Percentiles rank a stretch among this genome's conserved stretches.
phyloP scores from a whole-genome alignment of 148 eudicot genomes.

The Persicaria maculosa region DNA sequence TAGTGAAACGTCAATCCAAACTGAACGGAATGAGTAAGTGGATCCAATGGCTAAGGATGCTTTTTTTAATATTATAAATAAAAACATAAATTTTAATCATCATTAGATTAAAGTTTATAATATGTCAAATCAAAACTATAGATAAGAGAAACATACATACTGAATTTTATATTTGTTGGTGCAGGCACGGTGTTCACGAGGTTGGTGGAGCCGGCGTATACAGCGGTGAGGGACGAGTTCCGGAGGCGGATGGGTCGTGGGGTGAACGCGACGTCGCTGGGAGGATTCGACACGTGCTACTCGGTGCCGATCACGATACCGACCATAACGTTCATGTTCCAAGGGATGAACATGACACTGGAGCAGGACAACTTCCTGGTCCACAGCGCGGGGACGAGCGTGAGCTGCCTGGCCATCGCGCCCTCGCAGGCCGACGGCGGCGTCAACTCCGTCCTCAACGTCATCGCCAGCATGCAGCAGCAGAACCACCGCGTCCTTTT shows the following conservation, averaged over 20 bases:
- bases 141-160: not conserved
- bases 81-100: not conserved
- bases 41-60: no score
- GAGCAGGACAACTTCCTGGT: slow-evolving; percentile 70
- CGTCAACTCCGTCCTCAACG: slow-evolving; percentile 54
- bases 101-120: no score
- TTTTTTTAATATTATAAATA: not conserved
- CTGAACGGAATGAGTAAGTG: no score
- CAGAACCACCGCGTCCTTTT: slow-evolving; percentile 70
- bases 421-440: slow-evolving; percentile 27
- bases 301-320: slow-evolving; percentile 45
- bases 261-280: slow-evolving; percentile 41
- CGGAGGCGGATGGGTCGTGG: slow-evolving; percentile 39
- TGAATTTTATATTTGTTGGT: not conserved
- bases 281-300: slow-evolving; percentile 87
- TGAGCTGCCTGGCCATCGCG: slow-evolving; percentile 65
- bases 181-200: slow-evolving; percentile 63
- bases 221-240: slow-evolving; percentile 59
- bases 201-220: slow-evolving; percentile 36
- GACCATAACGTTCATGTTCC: slow-evolving; percentile 64
- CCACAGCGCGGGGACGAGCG: slow-evolving; percentile 49
- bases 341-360: slow-evolving; percentile 53
- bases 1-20: no score
- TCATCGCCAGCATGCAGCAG: slow-evolving; percentile 80
- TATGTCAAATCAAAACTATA: not conserved